Evolutionary conservation across 768 basidiomycete species (phyloP).

Genomic region (Infundibulicybe gibba): DNA sequence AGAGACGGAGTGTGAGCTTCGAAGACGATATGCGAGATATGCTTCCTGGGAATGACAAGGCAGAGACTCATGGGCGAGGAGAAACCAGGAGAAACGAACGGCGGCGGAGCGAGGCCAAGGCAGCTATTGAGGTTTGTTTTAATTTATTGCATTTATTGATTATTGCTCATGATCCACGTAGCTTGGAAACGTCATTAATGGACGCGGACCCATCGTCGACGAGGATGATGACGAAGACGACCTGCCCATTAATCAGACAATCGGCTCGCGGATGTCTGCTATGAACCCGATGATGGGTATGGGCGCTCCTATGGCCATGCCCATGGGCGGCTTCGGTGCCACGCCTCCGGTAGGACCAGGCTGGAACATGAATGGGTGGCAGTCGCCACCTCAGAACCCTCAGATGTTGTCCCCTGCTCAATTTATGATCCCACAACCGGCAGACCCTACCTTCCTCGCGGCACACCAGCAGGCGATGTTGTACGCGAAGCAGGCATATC

Average conservation of each 20-base stretch:
- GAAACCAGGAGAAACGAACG: conserved; percentile 47
- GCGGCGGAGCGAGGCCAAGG: conserved; percentile 78
- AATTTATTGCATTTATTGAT: conserved; percentile 3
- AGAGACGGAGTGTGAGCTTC: conserved; percentile 68
- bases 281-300: conserved; percentile 44
- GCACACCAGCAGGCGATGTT: conserved; percentile 90
- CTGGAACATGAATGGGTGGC: conserved; percentile 16
- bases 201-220: conserved; percentile 58
- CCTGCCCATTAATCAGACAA: conserved; percentile 39
- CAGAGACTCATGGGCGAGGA: conserved; percentile 11
- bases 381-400: conserved; percentile 17
- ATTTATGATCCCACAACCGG: conserved; percentile 40
- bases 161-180: conserved; percentile 20
- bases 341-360: conserved; percentile 15
- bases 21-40: conserved; percentile 41
- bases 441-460: conserved; percentile 57
- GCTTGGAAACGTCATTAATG: conserved; percentile 89
- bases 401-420: conserved; percentile 37
- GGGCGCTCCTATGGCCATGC: conserved; percentile 30
- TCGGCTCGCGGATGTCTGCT: conserved; percentile 35
- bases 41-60: neutral
- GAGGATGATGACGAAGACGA: conserved; percentile 51
- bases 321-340: conserved; percentile 17
- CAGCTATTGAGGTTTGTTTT: conserved; percentile 77
- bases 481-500: conserved; percentile 84